These are phyloP conservation scores for Sphagnurus paluster DNA, from an alignment of 1,284 basidiomycete species.

Conservation along the genomic window DNA sequence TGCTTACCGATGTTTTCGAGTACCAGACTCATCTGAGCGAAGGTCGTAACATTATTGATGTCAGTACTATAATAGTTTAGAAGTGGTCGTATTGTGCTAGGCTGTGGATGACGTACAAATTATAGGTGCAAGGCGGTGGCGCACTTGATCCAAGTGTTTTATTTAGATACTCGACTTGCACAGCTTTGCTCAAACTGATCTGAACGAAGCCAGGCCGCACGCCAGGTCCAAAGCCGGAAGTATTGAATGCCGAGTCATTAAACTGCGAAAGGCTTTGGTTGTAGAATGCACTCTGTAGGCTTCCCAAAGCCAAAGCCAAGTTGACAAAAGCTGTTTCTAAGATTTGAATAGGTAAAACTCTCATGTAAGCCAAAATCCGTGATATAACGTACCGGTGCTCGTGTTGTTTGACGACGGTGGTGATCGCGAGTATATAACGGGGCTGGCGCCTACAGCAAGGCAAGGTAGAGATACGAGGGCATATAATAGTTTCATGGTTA, in stretches of 20 bases:
- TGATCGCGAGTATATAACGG: background rate
- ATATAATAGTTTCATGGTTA: slow-evolving; percentile 10
- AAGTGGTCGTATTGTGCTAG: background rate
- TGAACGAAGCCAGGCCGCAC: slow-evolving; percentile 12
- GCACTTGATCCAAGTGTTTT: slow-evolving; percentile 15
- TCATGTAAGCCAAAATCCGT: background rate
- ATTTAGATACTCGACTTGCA: slow-evolving; percentile 12
- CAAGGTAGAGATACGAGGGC: slow-evolving; percentile 4
- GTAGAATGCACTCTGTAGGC: slow-evolving; percentile 19
- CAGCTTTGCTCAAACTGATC: slow-evolving; percentile 15
- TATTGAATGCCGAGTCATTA: slow-evolving; percentile 15
- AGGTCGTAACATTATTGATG: slow-evolving; percentile 12
- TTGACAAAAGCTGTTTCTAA: slow-evolving; percentile 21
- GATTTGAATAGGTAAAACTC: background rate
- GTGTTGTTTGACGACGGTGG: slow-evolving; percentile 2
- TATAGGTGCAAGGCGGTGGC: slow-evolving; percentile 14
- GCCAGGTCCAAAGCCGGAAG: slow-evolving; percentile 10
- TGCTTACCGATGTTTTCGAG: slow-evolving; percentile 15
- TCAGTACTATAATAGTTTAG: slow-evolving; percentile 5
- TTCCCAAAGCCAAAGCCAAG: slow-evolving; percentile 12
- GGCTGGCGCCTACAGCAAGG: slow-evolving; percentile 1
- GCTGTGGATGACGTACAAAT: slow-evolving; percentile 12
- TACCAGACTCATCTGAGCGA: slow-evolving; percentile 10
- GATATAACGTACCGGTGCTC: slow-evolving; percentile 11
- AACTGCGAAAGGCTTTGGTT: slow-evolving; percentile 15